phyloP scores from a whole-genome alignment of 1,284 basidiomycete species.

The Puccinia horiana region DNA sequence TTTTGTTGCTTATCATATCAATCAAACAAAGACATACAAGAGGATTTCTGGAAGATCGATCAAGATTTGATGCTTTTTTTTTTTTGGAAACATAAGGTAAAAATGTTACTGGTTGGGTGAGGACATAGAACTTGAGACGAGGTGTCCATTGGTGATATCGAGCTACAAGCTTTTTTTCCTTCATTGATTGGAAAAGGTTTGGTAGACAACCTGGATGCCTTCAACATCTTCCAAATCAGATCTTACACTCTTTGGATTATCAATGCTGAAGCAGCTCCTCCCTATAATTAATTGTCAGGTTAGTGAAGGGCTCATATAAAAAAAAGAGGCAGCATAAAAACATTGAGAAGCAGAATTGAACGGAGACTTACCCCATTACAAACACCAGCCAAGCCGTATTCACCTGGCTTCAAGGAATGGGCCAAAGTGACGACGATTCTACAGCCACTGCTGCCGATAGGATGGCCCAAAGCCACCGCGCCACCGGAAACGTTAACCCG shows the following conservation, averaged over 20 bases:
- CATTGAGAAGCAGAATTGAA: slow-evolving; percentile 34
- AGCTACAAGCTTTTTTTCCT: too few species aligned
- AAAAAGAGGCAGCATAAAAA: slow-evolving; percentile 1
- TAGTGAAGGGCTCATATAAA: not conserved
- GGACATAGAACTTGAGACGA: too few species aligned
- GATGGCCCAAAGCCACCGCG: slow-evolving; percentile 80
- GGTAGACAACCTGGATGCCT: not conserved
- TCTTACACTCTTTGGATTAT: slow-evolving; percentile 43
- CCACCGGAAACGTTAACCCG: slow-evolving; percentile 87
- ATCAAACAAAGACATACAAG: too few species aligned
- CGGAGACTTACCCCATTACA: slow-evolving; percentile 83
- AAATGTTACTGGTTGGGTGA: too few species aligned
- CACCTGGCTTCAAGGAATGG: slow-evolving; percentile 86
- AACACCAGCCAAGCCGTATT: slow-evolving; percentile 95
- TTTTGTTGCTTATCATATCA: too few species aligned
- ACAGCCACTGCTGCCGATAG: slow-evolving; percentile 92
- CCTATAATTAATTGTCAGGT: not conserved
- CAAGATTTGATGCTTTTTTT: too few species aligned
- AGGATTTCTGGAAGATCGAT: too few species aligned
- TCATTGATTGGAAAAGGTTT: not conserved
- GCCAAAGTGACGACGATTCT: slow-evolving; percentile 92
- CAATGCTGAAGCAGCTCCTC: slow-evolving; percentile 46
- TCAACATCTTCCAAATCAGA: not conserved
- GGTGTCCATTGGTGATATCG: not conserved
- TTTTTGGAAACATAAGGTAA: too few species aligned